Evolutionary conservation across 1,284 basidiomycete species (phyloP).

Genomic region (Coniferiporia sulphurascens): DNA sequence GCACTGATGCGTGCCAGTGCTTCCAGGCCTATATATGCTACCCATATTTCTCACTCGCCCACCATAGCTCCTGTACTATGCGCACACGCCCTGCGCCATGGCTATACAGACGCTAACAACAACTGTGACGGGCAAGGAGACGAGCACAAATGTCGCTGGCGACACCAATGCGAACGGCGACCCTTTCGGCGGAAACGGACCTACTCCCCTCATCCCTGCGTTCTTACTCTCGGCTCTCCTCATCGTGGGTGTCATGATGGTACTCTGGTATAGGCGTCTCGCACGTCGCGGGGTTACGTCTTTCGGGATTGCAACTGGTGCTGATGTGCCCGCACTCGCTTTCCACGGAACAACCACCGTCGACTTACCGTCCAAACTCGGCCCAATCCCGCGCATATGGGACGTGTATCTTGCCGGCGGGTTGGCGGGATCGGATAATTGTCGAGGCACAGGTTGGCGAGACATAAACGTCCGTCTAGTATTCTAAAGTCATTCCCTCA

Average conservation of each 20-base stretch:
- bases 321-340: background rate
- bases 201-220: constrained; percentile 14
- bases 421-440: background rate
- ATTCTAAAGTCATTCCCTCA: background rate
- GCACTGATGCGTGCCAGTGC: too few relatives aligned
- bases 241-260: constrained; percentile 5
- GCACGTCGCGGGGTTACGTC: background rate
- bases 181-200: background rate
- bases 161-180: background rate
- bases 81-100: background rate
- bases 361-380: background rate
- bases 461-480: background rate
- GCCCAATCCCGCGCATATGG: background rate
- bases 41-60: too few relatives aligned
- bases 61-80: too few relatives aligned
- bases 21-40: too few relatives aligned
- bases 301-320: background rate
- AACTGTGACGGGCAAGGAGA: background rate
- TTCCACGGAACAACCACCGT: background rate
- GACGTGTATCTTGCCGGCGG: background rate
- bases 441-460: background rate
- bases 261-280: constrained; percentile 9
- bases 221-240: constrained; percentile 16
- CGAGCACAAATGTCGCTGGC: background rate
- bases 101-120: background rate